Conservation (phyloP, 2,329 filamentous ascomycete species). For the Fusarium veterinarium region DNA sequence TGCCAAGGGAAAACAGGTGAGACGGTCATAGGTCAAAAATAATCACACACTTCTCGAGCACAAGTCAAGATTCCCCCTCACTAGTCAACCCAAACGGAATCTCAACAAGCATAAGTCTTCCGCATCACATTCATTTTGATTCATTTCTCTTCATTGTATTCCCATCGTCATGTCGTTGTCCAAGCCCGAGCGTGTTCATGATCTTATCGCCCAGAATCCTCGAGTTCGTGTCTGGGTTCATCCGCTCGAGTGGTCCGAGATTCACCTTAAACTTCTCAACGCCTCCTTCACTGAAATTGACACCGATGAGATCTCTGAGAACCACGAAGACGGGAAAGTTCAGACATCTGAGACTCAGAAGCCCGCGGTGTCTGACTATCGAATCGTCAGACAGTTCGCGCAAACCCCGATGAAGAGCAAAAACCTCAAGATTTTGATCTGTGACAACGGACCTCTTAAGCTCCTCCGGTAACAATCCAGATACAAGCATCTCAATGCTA, state of each 20-base stretch:
- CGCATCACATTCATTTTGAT: not conserved
- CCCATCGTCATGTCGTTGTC: conserved; percentile 5
- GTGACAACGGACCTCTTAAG: conserved; percentile 32
- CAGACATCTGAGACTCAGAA: conserved; percentile 1
- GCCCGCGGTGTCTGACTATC: conserved; percentile 14
- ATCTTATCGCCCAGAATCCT: conserved; percentile 40
- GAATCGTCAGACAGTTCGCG: conserved; percentile 34
- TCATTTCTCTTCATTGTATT: not conserved
- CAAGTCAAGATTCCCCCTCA: not conserved
- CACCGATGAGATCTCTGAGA: rapidly evolving
- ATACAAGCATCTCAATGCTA: rapidly evolving
- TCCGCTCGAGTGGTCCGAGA: conserved; percentile 37
- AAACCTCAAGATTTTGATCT: conserved; percentile 36
- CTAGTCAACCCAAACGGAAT: not conserved
- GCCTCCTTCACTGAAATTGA: conserved; percentile 23
- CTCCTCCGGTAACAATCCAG: conserved; percentile 27
- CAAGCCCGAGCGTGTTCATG: conserved; percentile 16
- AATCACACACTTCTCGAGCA: not conserved
- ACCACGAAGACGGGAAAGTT: rapidly evolving
- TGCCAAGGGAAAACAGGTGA: conserved; percentile 8
- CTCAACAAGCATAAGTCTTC: not conserved
- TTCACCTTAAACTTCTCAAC: conserved; percentile 36
- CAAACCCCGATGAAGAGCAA: conserved; percentile 38
- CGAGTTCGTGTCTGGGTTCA: conserved; percentile 42
- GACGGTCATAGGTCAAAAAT: conserved; percentile 3